These are phyloP conservation scores for Acorus gramineus DNA, from an alignment of 106 monocot species.

Conservation along the genomic window DNA sequence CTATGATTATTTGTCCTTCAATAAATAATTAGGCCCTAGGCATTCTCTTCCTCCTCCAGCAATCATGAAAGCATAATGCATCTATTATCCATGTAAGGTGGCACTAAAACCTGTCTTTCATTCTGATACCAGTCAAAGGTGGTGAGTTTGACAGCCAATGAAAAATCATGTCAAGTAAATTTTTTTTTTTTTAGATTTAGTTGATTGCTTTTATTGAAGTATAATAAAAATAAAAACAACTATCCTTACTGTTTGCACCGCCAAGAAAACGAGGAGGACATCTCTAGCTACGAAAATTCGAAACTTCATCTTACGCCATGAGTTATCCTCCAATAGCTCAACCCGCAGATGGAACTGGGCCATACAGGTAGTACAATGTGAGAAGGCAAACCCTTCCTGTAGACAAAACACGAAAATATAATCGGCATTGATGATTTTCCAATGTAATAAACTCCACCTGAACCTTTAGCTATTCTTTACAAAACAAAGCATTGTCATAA, in stretches of 20 bases:
- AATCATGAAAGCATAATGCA: too few species aligned
- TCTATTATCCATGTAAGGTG: too few species aligned
- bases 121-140: too few species aligned
- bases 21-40: too few species aligned
- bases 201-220: not conserved
- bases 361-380: constrained; percentile 98
- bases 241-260: constrained; percentile 78
- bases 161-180: too few species aligned
- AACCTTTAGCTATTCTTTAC: not conserved
- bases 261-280: constrained; percentile 84
- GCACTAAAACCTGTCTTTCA: too few species aligned
- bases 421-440: too few species aligned
- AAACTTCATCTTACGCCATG: constrained; percentile 82
- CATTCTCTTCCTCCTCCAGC: too few species aligned
- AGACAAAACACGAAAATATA: constrained; percentile 6
- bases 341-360: constrained; percentile 92
- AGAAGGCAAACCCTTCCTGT: constrained; percentile 98
- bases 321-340: constrained; percentile 58
- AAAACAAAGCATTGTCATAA: not conserved
- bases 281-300: constrained; percentile 88
- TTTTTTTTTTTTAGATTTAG: too few species aligned
- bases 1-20: too few species aligned
- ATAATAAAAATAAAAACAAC: not conserved
- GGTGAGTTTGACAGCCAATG: too few species aligned
- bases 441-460: too few species aligned